These are phyloP conservation scores for Coemansia sp. DNA, from an alignment of 192 early-diverging fungal genomes.

Conservation along the genomic window DNA sequence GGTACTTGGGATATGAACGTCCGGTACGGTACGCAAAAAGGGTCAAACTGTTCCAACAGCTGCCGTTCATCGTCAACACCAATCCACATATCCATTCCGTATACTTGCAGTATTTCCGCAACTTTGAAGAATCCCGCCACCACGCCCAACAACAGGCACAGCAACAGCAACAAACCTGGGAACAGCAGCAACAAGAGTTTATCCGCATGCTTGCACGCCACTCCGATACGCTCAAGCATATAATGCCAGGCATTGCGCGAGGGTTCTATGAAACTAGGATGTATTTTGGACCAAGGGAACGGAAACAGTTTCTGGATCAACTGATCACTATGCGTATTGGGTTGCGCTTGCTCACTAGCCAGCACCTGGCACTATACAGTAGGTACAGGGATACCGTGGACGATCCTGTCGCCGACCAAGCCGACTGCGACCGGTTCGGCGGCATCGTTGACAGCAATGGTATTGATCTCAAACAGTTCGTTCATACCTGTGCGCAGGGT, in stretches of 20 bases:
- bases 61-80: conserved; percentile 90
- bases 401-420: not conserved
- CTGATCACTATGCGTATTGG: conserved; percentile 87
- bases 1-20: conserved; percentile 67
- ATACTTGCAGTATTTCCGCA: conserved; percentile 69
- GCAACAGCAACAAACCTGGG: too few species aligned
- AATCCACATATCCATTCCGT: conserved; percentile 82
- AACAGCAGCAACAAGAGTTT: conserved; percentile 65
- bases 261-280: conserved; percentile 82
- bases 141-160: conserved; percentile 51
- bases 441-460: conserved; percentile 30
- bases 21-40: conserved; percentile 82
- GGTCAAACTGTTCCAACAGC: conserved; percentile 70
- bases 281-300: conserved; percentile 69
- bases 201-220: conserved; percentile 64
- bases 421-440: conserved; percentile 17
- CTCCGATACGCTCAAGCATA: conserved; percentile 71
- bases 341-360: conserved; percentile 82
- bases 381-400: conserved; percentile 17
- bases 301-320: conserved; percentile 71
- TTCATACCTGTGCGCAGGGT: conserved; percentile 63
- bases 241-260: conserved; percentile 83
- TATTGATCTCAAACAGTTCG: conserved; percentile 33
- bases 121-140: conserved; percentile 62
- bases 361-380: conserved; percentile 70